These are phyloP conservation scores for Ulmus americana DNA, from an alignment of 331 rosid genomes.

Conservation along the genomic window DNA sequence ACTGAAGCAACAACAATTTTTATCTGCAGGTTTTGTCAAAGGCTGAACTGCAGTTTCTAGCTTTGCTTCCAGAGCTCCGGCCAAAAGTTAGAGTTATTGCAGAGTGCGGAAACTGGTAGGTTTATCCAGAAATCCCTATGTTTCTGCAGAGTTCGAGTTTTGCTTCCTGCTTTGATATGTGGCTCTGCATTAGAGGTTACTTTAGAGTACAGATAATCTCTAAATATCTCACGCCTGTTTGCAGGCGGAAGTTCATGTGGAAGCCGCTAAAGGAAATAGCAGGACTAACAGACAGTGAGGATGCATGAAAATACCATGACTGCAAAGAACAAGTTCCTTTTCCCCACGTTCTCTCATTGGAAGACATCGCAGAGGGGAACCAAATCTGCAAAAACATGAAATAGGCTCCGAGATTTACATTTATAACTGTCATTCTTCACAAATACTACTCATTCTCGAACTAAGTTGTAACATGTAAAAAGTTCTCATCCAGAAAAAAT, in stretches of 20 bases:
- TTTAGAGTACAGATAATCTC: background rate
- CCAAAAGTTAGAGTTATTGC: slow-evolving; percentile 93
- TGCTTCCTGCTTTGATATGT: background rate
- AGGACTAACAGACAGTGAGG: slow-evolving; percentile 44
- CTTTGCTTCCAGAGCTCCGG: slow-evolving; percentile 70
- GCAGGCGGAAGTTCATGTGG: slow-evolving; percentile 88
- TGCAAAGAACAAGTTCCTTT: background rate
- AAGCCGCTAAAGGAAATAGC: slow-evolving; percentile 78
- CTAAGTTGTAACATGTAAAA: background rate
- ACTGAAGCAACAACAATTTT: background rate
- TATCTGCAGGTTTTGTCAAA: slow-evolving; percentile 67
- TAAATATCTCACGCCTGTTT: background rate
- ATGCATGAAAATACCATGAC: slow-evolving; percentile 20
- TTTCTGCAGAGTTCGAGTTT: background rate
- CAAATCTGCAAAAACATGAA: background rate
- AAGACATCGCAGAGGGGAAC: background rate
- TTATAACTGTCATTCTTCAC: background rate
- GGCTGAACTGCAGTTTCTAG: slow-evolving; percentile 88
- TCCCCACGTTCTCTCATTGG: background rate
- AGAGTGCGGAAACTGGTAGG: slow-evolving; percentile 90
- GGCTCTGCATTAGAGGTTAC: background rate
- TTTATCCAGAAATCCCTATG: background rate
- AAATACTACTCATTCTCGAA: too few species aligned
- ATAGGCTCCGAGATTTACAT: slow-evolving; percentile 1
- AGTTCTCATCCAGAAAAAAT: slow-evolving; percentile 2